A percentile compares a stretch with the other conserved stretches of the same genome.
Conservation (phyloP, 2,329 filamentous ascomycete genomes). For the Fusarium nygamai region DNA sequence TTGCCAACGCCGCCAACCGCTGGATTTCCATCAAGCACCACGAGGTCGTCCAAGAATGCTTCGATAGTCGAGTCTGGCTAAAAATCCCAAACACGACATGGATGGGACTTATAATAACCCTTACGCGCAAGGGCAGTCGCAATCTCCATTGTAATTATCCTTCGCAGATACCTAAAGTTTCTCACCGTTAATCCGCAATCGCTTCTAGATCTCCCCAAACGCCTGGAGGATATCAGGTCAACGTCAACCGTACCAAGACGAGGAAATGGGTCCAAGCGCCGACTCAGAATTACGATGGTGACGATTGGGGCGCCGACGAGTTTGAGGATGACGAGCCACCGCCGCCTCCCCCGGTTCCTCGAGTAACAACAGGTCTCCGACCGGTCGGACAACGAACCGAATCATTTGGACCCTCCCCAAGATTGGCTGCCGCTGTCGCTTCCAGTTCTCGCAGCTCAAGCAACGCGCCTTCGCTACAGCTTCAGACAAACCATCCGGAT, state of each 20-base stretch:
- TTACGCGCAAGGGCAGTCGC: slow-evolving; percentile 42
- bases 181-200: slow-evolving; percentile 19
- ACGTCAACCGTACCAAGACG: slow-evolving; percentile 89
- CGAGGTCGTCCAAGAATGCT: slow-evolving; percentile 36
- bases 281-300: slow-evolving; percentile 86
- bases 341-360: slow-evolving; percentile 46
- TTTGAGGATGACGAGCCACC: slow-evolving; percentile 66
- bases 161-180: background rate
- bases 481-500: slow-evolving; percentile 37
- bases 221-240: slow-evolving; percentile 74
- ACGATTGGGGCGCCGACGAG: slow-evolving; percentile 87
- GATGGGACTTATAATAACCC: slow-evolving; percentile 45
- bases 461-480: slow-evolving; percentile 41
- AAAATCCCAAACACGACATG: slow-evolving; percentile 37
- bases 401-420: slow-evolving; percentile 38
- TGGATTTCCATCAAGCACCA: background rate
- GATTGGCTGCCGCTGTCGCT: slow-evolving; percentile 38
- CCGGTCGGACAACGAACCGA: slow-evolving; percentile 47
- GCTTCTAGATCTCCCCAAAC: slow-evolving; percentile 45
- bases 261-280: slow-evolving; percentile 96
- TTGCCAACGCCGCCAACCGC: slow-evolving; percentile 6
- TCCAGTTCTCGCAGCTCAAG: slow-evolving; percentile 41
- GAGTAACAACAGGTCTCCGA: slow-evolving; percentile 42
- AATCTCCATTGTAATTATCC: slow-evolving; percentile 42
- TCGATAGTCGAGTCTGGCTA: slow-evolving; percentile 29